phyloP scores from a whole-genome alignment of 116 monocot species.

The Iris pallida region DNA sequence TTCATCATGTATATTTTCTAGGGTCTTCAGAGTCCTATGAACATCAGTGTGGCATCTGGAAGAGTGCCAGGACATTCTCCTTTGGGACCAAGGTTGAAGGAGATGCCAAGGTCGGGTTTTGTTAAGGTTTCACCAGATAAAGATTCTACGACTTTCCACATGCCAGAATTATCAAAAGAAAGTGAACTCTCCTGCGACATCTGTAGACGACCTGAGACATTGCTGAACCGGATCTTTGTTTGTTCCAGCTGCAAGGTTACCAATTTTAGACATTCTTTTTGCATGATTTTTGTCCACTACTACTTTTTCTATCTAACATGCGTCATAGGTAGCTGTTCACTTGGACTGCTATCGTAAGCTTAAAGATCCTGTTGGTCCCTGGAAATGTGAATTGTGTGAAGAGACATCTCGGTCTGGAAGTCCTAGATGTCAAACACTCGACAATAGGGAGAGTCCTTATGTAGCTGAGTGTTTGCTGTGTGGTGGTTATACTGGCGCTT shows the following conservation, averaged over 20 bases:
- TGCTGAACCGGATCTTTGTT: constrained; percentile 73
- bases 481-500: constrained; percentile 64
- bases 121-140: constrained; percentile 62
- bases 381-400: constrained; percentile 81
- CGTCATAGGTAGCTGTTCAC: constrained; percentile 66
- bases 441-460: constrained; percentile 16
- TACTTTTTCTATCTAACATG: not conserved
- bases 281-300: not conserved
- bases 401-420: constrained; percentile 29
- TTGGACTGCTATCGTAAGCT: constrained; percentile 74
- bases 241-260: constrained; percentile 86
- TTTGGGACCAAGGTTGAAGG: constrained; percentile 34
- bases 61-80: constrained; percentile 18
- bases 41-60: constrained; percentile 12
- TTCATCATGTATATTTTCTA: not conserved
- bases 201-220: constrained; percentile 64
- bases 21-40: constrained; percentile 29
- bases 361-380: constrained; percentile 50
- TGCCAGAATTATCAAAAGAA: constrained; percentile 42
- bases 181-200: constrained; percentile 60
- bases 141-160: constrained; percentile 34
- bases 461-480: constrained; percentile 55
- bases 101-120: constrained; percentile 32
- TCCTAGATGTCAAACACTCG: constrained; percentile 20
- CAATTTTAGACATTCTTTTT: not conserved